Evolutionary conservation across 2,329 filamentous ascomycete species (phyloP).

Genomic region (Botrytis medusae): DNA sequence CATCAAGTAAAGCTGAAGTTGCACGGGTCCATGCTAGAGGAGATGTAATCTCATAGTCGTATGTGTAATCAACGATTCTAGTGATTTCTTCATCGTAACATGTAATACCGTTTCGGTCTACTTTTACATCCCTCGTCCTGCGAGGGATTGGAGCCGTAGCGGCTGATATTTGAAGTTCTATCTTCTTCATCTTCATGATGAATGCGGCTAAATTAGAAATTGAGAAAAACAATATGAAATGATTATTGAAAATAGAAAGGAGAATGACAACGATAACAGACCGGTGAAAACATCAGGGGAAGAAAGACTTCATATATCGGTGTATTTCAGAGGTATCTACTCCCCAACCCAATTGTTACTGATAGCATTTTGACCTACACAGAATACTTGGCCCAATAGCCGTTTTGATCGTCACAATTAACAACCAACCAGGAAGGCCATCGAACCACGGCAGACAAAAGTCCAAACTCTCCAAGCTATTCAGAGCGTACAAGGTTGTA

Average conservation of each 20-base stretch:
- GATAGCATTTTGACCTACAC: not conserved
- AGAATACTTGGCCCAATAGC: slow-evolving; percentile 14
- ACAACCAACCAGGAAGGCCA: not conserved
- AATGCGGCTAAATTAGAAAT: not conserved
- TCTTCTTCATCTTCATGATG: slow-evolving; percentile 23
- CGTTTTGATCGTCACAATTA: not conserved
- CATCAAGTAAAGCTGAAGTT: slow-evolving; percentile 28
- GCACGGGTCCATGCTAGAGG: slow-evolving; percentile 25
- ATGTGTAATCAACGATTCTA: slow-evolving; percentile 30
- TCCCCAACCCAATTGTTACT: not conserved
- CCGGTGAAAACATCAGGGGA: not conserved
- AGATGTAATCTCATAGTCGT: slow-evolving; percentile 23
- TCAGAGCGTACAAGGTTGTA: not conserved
- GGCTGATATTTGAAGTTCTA: slow-evolving; percentile 10
- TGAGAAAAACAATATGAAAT: not conserved
- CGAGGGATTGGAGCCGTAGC: not conserved
- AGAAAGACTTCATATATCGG: not conserved
- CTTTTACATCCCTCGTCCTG: not conserved
- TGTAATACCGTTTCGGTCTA: not conserved
- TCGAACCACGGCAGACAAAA: not conserved
- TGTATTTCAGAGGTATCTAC: not conserved
- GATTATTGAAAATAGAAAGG: not conserved
- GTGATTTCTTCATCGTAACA: slow-evolving; percentile 29
- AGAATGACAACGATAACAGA: not conserved
- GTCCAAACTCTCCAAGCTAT: not conserved